Conservation (phyloP, 306 rosid species). For the Purshia tridentata region DNA sequence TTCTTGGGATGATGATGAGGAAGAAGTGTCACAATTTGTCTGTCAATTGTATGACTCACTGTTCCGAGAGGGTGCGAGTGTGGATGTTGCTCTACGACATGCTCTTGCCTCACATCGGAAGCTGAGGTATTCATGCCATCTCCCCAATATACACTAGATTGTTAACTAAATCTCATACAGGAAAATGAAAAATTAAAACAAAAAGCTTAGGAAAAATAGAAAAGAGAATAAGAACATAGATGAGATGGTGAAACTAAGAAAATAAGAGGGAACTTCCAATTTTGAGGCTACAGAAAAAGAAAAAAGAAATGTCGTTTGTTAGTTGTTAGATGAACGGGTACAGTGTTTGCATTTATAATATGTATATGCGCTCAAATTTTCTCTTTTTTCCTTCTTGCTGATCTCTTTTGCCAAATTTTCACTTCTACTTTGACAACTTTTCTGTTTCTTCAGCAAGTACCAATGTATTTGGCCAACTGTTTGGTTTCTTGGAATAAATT, state of each 20-base stretch:
- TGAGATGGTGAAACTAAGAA: conserved; percentile 20
- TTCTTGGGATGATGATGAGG: conserved; percentile 76
- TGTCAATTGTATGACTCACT: conserved; percentile 76
- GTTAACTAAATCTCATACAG: conserved; percentile 24
- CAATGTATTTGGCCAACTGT: too few species aligned
- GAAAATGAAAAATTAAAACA: conserved; percentile 1
- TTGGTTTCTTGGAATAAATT: too few species aligned
- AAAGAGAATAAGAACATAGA: conserved; percentile 13
- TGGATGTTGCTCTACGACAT: conserved; percentile 69
- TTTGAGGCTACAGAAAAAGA: conserved; percentile 52
- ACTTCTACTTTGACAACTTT: neutral
- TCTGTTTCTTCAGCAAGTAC: too few species aligned
- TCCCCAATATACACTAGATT: conserved; percentile 54
- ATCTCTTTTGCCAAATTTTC: neutral
- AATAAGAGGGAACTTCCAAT: conserved; percentile 43
- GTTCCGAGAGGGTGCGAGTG: conserved; percentile 67
- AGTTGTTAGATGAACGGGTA: conserved; percentile 21
- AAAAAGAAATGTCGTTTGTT: conserved; percentile 1
- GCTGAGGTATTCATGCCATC: conserved; percentile 86
- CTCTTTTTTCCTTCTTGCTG: neutral
- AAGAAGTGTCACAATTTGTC: conserved; percentile 74
- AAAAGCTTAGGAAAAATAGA: neutral
- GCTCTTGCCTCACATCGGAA: conserved; percentile 81
- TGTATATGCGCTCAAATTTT: neutral
- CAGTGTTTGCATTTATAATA: neutral